Evolutionary conservation across 192 early-diverging fungal species (phyloP).

Genomic region (Linnemannia elongata): DNA sequence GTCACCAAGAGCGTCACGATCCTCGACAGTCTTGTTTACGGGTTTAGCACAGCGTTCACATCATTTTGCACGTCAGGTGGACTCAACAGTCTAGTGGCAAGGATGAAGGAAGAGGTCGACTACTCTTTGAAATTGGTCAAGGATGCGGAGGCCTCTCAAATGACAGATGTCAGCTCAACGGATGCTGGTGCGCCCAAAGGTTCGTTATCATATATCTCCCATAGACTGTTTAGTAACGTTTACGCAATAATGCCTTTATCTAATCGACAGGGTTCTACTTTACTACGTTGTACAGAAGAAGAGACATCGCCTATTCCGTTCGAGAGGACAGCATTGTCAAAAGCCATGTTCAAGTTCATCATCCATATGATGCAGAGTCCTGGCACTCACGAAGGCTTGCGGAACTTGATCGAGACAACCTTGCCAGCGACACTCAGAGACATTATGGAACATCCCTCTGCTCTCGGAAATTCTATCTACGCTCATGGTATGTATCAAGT

Average conservation of each 20-base stretch:
- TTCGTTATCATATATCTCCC: background rate
- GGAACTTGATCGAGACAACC: conserved; percentile 93
- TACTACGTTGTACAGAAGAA: conserved; percentile 45
- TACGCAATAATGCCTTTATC: background rate
- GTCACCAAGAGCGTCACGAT: conserved; percentile 80
- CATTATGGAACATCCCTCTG: conserved; percentile 79
- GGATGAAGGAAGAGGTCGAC: conserved; percentile 83
- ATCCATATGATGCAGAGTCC: conserved; percentile 96
- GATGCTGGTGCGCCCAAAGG: background rate
- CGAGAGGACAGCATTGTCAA: conserved; percentile 82
- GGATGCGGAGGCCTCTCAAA: conserved; percentile 40
- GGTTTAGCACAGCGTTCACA: conserved; percentile 80
- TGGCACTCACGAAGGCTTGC: conserved; percentile 89
- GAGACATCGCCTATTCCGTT: conserved; percentile 66
- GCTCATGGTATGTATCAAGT: conserved; percentile 71
- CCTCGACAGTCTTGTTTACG: conserved; percentile 87
- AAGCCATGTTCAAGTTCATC: conserved; percentile 92
- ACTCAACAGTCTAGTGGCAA: conserved; percentile 78
- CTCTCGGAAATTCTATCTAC: conserved; percentile 88
- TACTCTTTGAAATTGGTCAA: conserved; percentile 56
- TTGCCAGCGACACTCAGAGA: conserved; percentile 80
- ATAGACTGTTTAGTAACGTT: background rate
- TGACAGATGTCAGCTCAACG: conserved; percentile 59
- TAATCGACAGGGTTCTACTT: background rate
- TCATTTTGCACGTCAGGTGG: conserved; percentile 89